Conservation (phyloP, 2,329 filamentous ascomycete genomes). For the Simplicillium aogashimaense region DNA sequence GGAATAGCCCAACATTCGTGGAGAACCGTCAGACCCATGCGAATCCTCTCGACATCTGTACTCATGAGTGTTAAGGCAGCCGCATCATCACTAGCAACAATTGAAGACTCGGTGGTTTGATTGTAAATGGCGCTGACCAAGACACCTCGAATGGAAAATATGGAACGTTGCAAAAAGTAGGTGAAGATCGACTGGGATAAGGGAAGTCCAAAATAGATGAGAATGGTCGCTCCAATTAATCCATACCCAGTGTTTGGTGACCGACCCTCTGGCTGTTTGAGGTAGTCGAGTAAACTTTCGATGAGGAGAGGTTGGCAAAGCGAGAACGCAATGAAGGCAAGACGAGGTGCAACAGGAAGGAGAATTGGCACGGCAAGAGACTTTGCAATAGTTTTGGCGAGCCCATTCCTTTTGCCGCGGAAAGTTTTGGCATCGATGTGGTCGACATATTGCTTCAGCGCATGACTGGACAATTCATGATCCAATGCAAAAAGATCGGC, state of each 20-base stretch:
- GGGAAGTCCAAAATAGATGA: conserved; percentile 23
- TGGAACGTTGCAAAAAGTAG: conserved; percentile 18
- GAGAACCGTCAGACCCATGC: conserved; percentile 15
- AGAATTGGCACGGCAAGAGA: conserved; percentile 16
- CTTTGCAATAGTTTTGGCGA: conserved; percentile 12
- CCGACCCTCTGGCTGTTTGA: conserved; percentile 14
- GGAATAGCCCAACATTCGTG: conserved; percentile 25
- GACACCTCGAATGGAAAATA: conserved; percentile 18
- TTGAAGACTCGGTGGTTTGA: conserved; percentile 18
- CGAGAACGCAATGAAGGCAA: conserved; percentile 22
- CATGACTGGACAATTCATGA: conserved; percentile 7
- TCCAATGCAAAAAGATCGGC: conserved; percentile 26
- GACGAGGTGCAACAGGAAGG: conserved; percentile 17
- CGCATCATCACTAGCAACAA: conserved; percentile 15
- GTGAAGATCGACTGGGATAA: conserved; percentile 20
- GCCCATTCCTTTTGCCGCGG: conserved; percentile 8
- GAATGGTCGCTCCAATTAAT: conserved; percentile 18
- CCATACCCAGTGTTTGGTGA: conserved; percentile 17
- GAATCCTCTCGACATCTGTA: conserved; percentile 23
- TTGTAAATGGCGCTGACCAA: conserved; percentile 19
- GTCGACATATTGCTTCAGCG: conserved; percentile 4
- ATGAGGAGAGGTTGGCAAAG: conserved; percentile 29
- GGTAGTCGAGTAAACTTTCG: conserved; percentile 18
- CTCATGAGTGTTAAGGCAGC: conserved; percentile 27
- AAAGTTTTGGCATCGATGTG: background rate